Percentiles rank a stretch among this genome's conserved stretches.
These are phyloP conservation scores for Cryphonectria nitschkei DNA, from an alignment of 2,329 filamentous ascomycete genomes.

Conservation along the genomic window DNA sequence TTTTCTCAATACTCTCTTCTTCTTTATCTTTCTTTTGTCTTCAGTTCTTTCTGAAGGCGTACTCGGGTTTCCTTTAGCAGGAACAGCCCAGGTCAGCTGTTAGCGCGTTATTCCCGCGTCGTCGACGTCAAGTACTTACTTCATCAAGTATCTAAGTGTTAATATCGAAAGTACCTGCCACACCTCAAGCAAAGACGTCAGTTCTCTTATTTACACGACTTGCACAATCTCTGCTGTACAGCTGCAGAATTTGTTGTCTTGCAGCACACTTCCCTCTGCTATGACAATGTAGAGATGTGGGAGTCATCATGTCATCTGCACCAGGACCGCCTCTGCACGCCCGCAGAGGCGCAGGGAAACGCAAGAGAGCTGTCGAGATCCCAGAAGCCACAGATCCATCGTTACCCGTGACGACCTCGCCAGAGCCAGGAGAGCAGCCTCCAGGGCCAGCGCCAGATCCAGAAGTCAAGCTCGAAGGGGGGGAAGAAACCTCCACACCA, in stretches of 20 bases:
- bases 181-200: slow-evolving; percentile 8
- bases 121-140: background rate
- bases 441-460: background rate
- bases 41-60: background rate
- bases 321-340: slow-evolving; percentile 22
- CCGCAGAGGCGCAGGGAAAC: slow-evolving; percentile 23
- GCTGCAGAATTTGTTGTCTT: background rate
- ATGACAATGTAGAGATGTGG: slow-evolving; percentile 13
- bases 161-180: background rate
- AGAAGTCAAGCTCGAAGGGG: slow-evolving; percentile 21
- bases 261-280: background rate
- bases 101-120: slow-evolving; percentile 25
- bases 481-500: slow-evolving; percentile 5
- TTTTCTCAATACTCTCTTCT: too few relatives aligned
- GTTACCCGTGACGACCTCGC: background rate
- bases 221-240: background rate
- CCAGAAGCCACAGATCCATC: slow-evolving; percentile 28
- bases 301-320: slow-evolving; percentile 16
- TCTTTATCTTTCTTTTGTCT: background rate
- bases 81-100: slow-evolving; percentile 13
- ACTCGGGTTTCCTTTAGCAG: slow-evolving; percentile 3
- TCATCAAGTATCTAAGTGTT: background rate
- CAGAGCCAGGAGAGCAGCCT: background rate
- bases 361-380: slow-evolving; percentile 22
- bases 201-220: slow-evolving; percentile 17